Conservation (phyloP, 176 grass and related monocot genomes). For the Ensete ventricosum region DNA sequence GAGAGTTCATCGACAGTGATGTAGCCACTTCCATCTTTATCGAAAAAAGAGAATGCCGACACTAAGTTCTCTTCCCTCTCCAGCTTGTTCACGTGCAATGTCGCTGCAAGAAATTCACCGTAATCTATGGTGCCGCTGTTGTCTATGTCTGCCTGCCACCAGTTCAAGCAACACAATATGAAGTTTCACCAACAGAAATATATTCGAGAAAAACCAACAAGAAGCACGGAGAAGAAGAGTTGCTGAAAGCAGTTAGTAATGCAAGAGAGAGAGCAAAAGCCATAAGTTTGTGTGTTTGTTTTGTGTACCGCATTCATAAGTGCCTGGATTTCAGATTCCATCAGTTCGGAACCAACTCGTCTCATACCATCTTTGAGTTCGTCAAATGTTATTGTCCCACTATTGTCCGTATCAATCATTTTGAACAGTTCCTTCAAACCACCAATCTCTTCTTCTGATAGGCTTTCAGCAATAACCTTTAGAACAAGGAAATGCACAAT, state of each 20-base stretch:
- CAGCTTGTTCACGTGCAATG: conserved; percentile 91
- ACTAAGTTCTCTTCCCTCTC: conserved; percentile 83
- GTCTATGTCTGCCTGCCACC: conserved; percentile 58
- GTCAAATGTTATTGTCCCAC: conserved; percentile 25
- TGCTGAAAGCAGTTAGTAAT: background rate
- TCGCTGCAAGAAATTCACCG: conserved; percentile 87
- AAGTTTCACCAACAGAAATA: background rate
- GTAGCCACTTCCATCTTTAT: conserved; percentile 88
- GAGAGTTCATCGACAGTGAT: conserved; percentile 84
- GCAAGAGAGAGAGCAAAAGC: background rate
- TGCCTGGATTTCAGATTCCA: conserved; percentile 66
- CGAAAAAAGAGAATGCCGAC: conserved; percentile 70
- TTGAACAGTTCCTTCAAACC: conserved; percentile 18
- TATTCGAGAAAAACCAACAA: background rate
- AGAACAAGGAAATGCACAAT: background rate
- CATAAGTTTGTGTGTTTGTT: background rate
- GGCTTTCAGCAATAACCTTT: conserved; percentile 93
- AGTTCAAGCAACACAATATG: conserved; percentile 1
- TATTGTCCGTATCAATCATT: conserved; percentile 18
- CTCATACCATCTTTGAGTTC: conserved; percentile 17
- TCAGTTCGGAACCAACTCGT: conserved; percentile 15
- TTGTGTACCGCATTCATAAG: conserved; percentile 75
- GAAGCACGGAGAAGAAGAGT: background rate
- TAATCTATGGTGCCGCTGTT: conserved; percentile 67
- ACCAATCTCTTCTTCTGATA: conserved; percentile 67